Evolutionary conservation across 805 yeast species (phyloP).

Genomic region (Pichia thaimueangensis): DNA sequence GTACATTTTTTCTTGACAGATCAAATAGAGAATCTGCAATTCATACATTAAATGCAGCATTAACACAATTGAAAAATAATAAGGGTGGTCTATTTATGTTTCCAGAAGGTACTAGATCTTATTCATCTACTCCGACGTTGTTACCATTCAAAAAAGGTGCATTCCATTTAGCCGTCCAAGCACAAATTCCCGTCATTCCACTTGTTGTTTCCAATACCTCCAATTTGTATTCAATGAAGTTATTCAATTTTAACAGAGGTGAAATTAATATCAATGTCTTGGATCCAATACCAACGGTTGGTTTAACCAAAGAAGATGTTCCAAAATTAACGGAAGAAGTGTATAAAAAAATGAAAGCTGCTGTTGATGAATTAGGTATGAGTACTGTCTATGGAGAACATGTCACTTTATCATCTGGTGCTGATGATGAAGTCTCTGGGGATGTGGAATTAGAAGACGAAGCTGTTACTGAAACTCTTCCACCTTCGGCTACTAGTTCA

Average conservation of each 20-base stretch:
- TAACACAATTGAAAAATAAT: slow-evolving; percentile 49
- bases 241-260: slow-evolving; percentile 67
- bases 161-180: slow-evolving; percentile 93
- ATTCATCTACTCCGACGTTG: slow-evolving; percentile 56
- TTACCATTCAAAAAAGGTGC: slow-evolving; percentile 96
- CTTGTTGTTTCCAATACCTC: slow-evolving; percentile 84
- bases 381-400: slow-evolving; percentile 28
- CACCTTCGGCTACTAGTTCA: neutral
- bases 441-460: neutral
- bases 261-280: slow-evolving; percentile 71
- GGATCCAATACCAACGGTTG: slow-evolving; percentile 70
- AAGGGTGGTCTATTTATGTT: slow-evolving; percentile 81
- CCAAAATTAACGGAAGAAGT: slow-evolving; percentile 50
- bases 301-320: slow-evolving; percentile 67
- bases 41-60: slow-evolving; percentile 64
- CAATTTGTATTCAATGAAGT: slow-evolving; percentile 53
- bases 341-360: slow-evolving; percentile 49
- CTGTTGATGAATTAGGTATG: slow-evolving; percentile 38
- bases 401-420: neutral
- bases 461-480: neutral
- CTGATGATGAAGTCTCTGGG: slow-evolving; percentile 4
- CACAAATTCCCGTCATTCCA: slow-evolving; percentile 84
- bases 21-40: slow-evolving; percentile 69
- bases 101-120: slow-evolving; percentile 97
- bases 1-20: slow-evolving; percentile 88